Evolutionary conservation across 345 rosid species (phyloP), one percentile per base, ranked within the genome.

Genomic region (Murraya paniculata): DNA sequence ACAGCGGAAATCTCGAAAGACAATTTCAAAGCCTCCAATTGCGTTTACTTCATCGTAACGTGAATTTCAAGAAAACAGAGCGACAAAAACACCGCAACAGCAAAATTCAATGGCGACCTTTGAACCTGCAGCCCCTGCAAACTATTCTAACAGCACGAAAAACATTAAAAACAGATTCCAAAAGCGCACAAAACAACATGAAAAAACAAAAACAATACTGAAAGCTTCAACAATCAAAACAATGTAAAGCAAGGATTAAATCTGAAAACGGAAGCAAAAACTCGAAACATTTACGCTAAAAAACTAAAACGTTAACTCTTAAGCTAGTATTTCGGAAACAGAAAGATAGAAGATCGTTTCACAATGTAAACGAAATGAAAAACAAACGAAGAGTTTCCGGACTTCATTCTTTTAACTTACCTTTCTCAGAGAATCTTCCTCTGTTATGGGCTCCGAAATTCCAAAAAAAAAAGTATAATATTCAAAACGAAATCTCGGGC

Each of bases 11-110:
- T 68, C 41, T 65, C 45, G 71, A n/a, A 62, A 66, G n/a, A 50
- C 22, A 25, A 10, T 64, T 19, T 67, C 50, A 10, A n/a, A 21
- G 9, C 7, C 56, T 30, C 19, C 39, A 11, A 11, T 33, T 28
- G 21, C 38, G 28, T 6, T 77, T 69, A 80, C 59, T 59, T 61
- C 77, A 78, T 81, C 9, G 61, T 28, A 58, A 22, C 77, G 83
- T 77, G 53, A 59, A 73, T 68, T 72, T 77, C 50, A 74, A 82
- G 73, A 27, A 72, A 81, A 30, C 62, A 48, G 31, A 22, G 50
- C 50, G 30, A 71, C 74, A 7, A 50, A 19, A 50, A 30, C 74
- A 3, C 55, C 68, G 45, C 64, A 27, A 35, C 70, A 55, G 56
- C 68, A 35, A 71, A 71, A 35, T 27, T 64, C 71, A 66, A 30